Evolutionary conservation across 1,284 basidiomycete species (phyloP).

Genomic region (Exobasidium cylindrosporum): DNA sequence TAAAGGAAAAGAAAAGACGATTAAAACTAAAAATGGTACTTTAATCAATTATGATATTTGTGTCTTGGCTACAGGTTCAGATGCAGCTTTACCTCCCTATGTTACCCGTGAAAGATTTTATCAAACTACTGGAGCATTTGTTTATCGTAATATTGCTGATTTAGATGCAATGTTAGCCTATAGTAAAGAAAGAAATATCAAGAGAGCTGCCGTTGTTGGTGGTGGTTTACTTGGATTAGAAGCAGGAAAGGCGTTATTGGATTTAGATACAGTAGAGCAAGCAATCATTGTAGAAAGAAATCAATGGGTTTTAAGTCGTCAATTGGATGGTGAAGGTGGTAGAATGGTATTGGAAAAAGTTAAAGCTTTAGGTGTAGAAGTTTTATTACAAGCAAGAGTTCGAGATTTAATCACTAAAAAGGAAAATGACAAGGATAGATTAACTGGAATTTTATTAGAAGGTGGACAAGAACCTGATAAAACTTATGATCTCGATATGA

Average conservation of each 20-base stretch:
- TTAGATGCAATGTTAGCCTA: conserved; percentile 39
- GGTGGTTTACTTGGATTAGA: conserved; percentile 72
- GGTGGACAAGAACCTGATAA: conserved; percentile 48
- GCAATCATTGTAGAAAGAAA: conserved; percentile 66
- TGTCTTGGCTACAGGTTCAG: conserved; percentile 68
- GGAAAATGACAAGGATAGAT: conserved; percentile 22
- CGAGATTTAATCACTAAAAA: conserved; percentile 54
- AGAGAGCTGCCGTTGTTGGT: conserved; percentile 65
- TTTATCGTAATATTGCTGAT: conserved; percentile 67
- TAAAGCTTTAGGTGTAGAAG: conserved; percentile 66
- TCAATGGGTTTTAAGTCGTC: conserved; percentile 67
- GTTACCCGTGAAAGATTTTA: conserved; percentile 58
- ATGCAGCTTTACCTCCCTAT: conserved; percentile 68
- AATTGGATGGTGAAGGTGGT: conserved; percentile 69
- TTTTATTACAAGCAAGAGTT: conserved; percentile 63
- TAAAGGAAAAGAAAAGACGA: conserved; percentile 59
- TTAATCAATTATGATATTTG: conserved; percentile 63
- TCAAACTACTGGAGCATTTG: conserved; percentile 65
- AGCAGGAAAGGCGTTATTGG: conserved; percentile 71
- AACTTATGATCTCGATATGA: conserved; percentile 54
- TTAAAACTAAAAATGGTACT: conserved; percentile 61
- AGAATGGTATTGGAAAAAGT: conserved; percentile 69
- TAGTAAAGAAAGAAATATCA: conserved; percentile 59
- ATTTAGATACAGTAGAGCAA: conserved; percentile 60
- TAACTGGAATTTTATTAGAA: conserved; percentile 44